Conservation (phyloP, 768 basidiomycete species). For the Porphyrellus cyaneotinctus region DNA sequence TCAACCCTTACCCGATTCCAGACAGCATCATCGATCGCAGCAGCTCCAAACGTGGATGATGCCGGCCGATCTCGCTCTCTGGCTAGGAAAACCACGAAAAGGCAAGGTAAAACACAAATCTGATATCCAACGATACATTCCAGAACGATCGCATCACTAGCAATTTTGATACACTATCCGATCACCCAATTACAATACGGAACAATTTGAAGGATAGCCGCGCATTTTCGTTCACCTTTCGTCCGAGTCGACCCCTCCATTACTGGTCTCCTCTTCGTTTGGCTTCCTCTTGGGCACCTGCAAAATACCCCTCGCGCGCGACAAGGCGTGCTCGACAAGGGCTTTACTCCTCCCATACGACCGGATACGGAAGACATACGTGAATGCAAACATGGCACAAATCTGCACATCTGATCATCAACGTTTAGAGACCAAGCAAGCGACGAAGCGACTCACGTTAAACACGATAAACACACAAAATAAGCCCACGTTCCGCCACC, state of each 20-base stretch:
- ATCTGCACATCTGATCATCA: slow-evolving; percentile 32
- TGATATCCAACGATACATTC: neutral
- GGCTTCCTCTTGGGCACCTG: neutral
- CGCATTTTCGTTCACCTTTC: no score
- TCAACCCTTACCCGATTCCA: no score
- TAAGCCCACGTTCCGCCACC: slow-evolving; percentile 47
- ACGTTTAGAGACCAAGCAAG: neutral
- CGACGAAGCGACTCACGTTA: slow-evolving; percentile 35
- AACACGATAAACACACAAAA: slow-evolving; percentile 41
- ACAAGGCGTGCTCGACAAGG: neutral
- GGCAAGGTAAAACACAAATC: no score
- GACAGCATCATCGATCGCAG: no score
- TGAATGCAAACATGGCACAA: slow-evolving; percentile 44
- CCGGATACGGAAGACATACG: slow-evolving; percentile 54
- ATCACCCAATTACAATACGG: no score
- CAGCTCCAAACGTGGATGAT: no score
- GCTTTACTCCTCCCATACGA: slow-evolving; percentile 15
- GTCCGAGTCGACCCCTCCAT: no score
- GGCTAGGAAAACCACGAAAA: no score
- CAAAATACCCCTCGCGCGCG: neutral
- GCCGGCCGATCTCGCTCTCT: no score
- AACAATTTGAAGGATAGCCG: no score
- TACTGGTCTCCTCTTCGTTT: no score
- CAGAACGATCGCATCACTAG: neutral
- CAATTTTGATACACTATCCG: no score